Conservation (phyloP, 2,329 filamentous ascomycete genomes). For the Hymenoscyphus repandus region DNA sequence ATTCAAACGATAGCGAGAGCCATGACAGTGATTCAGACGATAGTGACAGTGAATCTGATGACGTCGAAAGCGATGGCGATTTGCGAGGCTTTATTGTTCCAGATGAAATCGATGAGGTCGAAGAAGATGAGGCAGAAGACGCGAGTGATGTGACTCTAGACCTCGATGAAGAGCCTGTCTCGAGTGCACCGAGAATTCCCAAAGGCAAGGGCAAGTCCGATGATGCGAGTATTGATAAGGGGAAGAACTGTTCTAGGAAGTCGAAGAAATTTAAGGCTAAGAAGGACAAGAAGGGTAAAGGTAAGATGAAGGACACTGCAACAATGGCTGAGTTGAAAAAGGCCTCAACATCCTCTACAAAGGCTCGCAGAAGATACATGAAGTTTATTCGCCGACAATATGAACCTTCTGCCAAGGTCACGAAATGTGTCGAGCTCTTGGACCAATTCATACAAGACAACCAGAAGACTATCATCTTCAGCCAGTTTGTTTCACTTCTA, state of each 20-base stretch:
- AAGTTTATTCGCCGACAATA: constrained; percentile 67
- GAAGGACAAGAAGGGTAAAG: constrained; percentile 37
- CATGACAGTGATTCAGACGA: constrained; percentile 23
- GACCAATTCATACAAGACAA: constrained; percentile 36
- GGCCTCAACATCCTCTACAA: constrained; percentile 57
- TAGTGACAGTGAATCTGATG: constrained; percentile 6
- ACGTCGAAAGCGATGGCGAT: constrained; percentile 36
- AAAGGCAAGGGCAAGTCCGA: constrained; percentile 28
- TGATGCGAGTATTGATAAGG: constrained; percentile 24
- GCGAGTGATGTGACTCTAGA: too few relatives aligned
- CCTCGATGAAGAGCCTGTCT: too few relatives aligned
- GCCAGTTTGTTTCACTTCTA: constrained; percentile 73
- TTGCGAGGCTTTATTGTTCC: constrained; percentile 52
- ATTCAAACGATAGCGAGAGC: constrained; percentile 18
- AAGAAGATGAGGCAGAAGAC: constrained; percentile 25
- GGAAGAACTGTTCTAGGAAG: constrained; percentile 29
- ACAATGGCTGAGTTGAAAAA: constrained; percentile 60
- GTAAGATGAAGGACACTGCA: constrained; percentile 28
- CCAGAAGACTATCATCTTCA: constrained; percentile 79
- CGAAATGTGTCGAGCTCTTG: constrained; percentile 62
- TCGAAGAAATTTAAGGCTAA: constrained; percentile 32
- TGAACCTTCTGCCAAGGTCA: constrained; percentile 70
- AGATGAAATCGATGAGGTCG: constrained; percentile 36
- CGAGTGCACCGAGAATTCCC: too few relatives aligned
- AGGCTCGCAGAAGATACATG: constrained; percentile 65